These are phyloP conservation scores for Globisporangium alternatum DNA, from an alignment of 352 stramenopile genomes.

Conservation along the genomic window DNA sequence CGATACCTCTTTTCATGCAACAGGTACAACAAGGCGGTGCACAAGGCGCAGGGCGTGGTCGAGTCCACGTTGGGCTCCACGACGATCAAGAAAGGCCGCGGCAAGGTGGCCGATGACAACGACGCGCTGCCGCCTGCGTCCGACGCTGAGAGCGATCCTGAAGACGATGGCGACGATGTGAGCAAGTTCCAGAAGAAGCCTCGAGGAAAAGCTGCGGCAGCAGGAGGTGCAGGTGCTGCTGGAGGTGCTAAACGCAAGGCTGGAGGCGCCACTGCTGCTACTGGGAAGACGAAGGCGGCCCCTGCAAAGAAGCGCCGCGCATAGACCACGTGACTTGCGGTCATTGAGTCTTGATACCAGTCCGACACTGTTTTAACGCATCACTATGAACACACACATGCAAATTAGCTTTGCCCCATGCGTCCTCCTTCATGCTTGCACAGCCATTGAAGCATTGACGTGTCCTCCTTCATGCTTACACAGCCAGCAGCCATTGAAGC, in stretches of 20 bases:
- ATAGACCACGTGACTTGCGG: too few relatives aligned
- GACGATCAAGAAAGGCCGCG: conserved; percentile 71
- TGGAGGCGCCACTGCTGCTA: conserved; percentile 15
- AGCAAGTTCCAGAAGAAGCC: conserved; percentile 84
- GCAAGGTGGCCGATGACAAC: conserved; percentile 49
- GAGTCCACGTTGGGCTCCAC: conserved; percentile 67
- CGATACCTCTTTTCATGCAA: conserved; percentile 1
- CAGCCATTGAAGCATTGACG: background rate
- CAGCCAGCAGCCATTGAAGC: background rate
- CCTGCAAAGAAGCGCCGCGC: too few relatives aligned
- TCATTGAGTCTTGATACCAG: too few relatives aligned
- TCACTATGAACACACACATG: too few relatives aligned
- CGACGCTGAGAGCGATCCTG: conserved; percentile 68
- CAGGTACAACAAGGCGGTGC: conserved; percentile 90
- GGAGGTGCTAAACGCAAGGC: conserved; percentile 51
- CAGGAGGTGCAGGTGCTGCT: conserved; percentile 11
- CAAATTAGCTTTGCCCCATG: too few relatives aligned
- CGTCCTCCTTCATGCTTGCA: too few relatives aligned
- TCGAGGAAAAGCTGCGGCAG: conserved; percentile 26
- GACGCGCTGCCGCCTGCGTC: conserved; percentile 49
- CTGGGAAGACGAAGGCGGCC: background rate
- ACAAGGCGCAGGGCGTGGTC: conserved; percentile 95
- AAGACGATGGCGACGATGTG: conserved; percentile 62
- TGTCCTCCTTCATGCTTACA: too few relatives aligned
- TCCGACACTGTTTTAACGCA: conserved; percentile 2